phyloP scores from a whole-genome alignment of 345 rosid species.

The Eucalyptus microcorys region DNA sequence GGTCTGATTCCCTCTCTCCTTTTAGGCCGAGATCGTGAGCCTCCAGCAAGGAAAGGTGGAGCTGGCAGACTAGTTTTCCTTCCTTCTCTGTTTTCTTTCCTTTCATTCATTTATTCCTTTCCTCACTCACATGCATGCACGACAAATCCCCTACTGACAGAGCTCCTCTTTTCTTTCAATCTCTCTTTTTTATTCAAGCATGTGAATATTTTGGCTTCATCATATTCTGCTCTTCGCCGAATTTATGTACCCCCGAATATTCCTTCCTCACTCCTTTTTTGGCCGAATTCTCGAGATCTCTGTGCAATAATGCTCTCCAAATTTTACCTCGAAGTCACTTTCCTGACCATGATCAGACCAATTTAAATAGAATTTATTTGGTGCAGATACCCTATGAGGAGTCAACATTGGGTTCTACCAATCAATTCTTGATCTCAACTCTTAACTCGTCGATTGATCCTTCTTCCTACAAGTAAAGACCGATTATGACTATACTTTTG shows the following conservation, averaged over 20 bases:
- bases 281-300: background rate
- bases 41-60: background rate
- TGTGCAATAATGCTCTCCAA: background rate
- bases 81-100: too few species aligned
- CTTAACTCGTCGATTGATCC: background rate
- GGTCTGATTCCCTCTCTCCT: background rate
- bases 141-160: background rate
- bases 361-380: background rate
- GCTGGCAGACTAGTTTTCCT: background rate
- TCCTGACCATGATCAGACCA: background rate
- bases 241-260: background rate
- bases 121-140: background rate
- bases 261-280: background rate
- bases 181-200: background rate
- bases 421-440: background rate
- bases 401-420: background rate
- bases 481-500: background rate
- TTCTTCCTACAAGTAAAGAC: background rate
- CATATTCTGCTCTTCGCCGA: background rate
- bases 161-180: background rate
- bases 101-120: background rate
- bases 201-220: background rate
- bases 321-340: background rate
- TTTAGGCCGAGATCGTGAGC: background rate
- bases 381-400: background rate